These are phyloP conservation scores for Cajanus cajan DNA, from an alignment of 306 rosid genomes.

Conservation along the genomic window DNA sequence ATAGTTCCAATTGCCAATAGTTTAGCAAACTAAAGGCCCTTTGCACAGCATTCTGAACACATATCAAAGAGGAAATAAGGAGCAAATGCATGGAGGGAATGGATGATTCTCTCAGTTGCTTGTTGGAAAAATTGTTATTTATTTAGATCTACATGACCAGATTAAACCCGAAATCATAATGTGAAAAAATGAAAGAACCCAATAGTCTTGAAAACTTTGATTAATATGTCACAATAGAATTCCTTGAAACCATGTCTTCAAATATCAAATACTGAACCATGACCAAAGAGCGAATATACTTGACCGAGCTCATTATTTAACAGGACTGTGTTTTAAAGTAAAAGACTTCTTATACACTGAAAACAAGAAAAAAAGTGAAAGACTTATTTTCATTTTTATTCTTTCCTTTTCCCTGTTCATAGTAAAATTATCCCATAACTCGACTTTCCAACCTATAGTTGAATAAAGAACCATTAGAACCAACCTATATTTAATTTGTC, in stretches of 20 bases:
- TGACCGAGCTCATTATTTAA: neutral
- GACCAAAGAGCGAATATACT: neutral
- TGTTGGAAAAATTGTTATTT: neutral
- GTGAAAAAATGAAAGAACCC: neutral
- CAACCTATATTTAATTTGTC: too few species aligned
- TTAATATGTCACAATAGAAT: neutral
- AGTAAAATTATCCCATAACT: neutral
- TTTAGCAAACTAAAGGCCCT: neutral
- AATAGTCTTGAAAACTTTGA: neutral
- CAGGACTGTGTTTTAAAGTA: neutral
- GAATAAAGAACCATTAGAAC: slow-evolving; percentile 7
- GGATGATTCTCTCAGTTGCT: neutral
- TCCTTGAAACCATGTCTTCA: neutral
- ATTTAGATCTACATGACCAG: neutral
- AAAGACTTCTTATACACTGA: too few species aligned
- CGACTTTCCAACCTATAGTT: neutral
- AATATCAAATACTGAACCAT: neutral
- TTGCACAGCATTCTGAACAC: neutral
- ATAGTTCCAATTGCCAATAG: neutral
- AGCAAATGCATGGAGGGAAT: neutral
- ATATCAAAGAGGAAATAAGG: neutral
- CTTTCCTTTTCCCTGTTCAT: neutral
- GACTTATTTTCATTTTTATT: neutral
- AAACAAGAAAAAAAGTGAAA: too few species aligned
- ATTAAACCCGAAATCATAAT: neutral